Conservation (phyloP, 176 grass and related monocot species). For the Saccharum spontaneum region DNA sequence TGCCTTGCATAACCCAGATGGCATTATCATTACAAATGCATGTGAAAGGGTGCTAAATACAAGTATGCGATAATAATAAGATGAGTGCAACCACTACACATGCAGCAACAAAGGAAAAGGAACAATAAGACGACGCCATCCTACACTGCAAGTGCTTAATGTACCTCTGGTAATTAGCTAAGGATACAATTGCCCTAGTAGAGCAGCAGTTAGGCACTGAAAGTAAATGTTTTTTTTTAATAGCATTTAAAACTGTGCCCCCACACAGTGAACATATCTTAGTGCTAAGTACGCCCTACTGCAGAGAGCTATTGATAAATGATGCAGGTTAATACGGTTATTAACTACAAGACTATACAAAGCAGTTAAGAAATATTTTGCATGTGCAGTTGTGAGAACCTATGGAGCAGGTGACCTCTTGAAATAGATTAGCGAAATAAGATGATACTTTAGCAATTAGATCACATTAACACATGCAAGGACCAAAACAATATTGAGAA, state of each 20-base stretch:
- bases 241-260: neutral
- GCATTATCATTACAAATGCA: neutral
- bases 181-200: neutral
- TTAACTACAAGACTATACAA: neutral
- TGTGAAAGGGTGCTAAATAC: neutral
- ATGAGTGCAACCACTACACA: neutral
- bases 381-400: neutral
- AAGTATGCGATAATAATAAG: neutral
- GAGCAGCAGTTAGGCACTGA: neutral
- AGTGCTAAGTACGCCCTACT: neutral
- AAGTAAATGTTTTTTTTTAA: neutral
- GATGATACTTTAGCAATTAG: neutral
- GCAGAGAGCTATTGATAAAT: neutral
- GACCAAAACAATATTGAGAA: conserved; percentile 4
- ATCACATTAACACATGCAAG: conserved; percentile 5
- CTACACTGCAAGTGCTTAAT: neutral
- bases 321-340: neutral
- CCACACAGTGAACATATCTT: neutral
- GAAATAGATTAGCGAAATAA: neutral
- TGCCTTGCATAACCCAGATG: neutral
- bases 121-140: neutral
- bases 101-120: neutral
- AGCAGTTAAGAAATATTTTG: neutral
- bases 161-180: neutral
- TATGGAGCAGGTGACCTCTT: neutral